Conservation (phyloP, 2,329 filamentous ascomycete species). For the Xylariaceae sp. region DNA sequence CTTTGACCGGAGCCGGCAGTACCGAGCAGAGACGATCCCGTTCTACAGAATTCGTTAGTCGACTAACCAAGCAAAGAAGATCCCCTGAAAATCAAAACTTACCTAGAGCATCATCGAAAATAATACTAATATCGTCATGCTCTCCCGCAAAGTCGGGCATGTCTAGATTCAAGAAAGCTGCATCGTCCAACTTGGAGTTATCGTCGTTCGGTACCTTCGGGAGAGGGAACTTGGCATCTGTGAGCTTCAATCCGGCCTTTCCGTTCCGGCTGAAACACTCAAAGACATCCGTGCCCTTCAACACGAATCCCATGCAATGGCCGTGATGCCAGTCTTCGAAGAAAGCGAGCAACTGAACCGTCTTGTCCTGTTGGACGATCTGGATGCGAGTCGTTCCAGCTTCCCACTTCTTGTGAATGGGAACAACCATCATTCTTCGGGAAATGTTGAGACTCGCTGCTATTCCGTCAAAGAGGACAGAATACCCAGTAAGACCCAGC, state of each 20-base stretch:
- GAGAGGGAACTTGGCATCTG: slow-evolving; percentile 86
- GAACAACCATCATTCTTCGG: slow-evolving; percentile 80
- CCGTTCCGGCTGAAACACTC: slow-evolving; percentile 60
- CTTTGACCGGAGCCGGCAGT: slow-evolving; percentile 54
- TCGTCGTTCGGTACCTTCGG: slow-evolving; percentile 56
- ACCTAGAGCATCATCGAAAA: slow-evolving; percentile 77
- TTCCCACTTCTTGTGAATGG: slow-evolving; percentile 93
- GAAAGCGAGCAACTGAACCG: slow-evolving; percentile 75
- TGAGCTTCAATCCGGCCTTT: slow-evolving; percentile 70
- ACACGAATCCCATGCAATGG: slow-evolving; percentile 79
- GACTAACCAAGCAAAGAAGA: background rate
- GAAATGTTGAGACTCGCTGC: slow-evolving; percentile 75
- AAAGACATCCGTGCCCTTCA: slow-evolving; percentile 79
- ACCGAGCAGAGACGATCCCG: slow-evolving; percentile 48
- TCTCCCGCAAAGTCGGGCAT: slow-evolving; percentile 85
- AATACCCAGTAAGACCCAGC: slow-evolving; percentile 71
- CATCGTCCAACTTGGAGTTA: slow-evolving; percentile 50
- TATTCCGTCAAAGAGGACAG: slow-evolving; percentile 66
- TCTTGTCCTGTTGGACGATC: slow-evolving; percentile 69
- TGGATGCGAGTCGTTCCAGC: slow-evolving; percentile 75
- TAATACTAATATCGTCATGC: slow-evolving; percentile 83
- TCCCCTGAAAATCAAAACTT: slow-evolving; percentile 35
- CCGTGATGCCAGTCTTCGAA: slow-evolving; percentile 85
- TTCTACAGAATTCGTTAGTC: slow-evolving; percentile 38
- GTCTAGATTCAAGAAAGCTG: slow-evolving; percentile 77